Conservation (phyloP, 805 yeast genomes). For the Yamadazyma insecticola region DNA sequence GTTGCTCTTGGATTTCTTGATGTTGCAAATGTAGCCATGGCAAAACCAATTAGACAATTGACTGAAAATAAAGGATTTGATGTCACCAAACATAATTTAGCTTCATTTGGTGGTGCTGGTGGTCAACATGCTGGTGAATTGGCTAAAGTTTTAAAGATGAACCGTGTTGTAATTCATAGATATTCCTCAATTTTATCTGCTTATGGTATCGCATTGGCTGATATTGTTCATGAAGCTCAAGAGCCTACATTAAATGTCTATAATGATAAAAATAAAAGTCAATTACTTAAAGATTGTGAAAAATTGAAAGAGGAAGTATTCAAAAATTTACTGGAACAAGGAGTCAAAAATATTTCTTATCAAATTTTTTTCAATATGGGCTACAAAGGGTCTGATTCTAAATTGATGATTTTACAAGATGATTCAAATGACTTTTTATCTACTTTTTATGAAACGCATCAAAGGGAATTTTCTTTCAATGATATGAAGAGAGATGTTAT, state of each 20-base stretch:
- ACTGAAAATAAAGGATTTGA: slow-evolving; percentile 82
- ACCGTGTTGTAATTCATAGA: slow-evolving; percentile 66
- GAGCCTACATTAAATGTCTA: slow-evolving; percentile 55
- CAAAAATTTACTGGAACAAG: slow-evolving; percentile 12
- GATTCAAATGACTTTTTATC: slow-evolving; percentile 26
- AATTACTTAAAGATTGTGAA: slow-evolving; percentile 15
- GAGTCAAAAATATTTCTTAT: slow-evolving; percentile 8
- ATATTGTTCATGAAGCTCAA: slow-evolving; percentile 76
- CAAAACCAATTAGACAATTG: slow-evolving; percentile 80
- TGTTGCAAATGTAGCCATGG: slow-evolving; percentile 86
- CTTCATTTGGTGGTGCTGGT: slow-evolving; percentile 91
- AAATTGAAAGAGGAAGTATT: slow-evolving; percentile 9
- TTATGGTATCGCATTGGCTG: slow-evolving; percentile 84
- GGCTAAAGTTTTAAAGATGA: slow-evolving; percentile 66
- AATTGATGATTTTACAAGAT: slow-evolving; percentile 20
- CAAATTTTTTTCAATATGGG: slow-evolving; percentile 16
- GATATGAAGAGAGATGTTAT: slow-evolving; percentile 51
- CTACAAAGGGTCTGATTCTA: slow-evolving; percentile 22
- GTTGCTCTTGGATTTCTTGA: slow-evolving; percentile 78
- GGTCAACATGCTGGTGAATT: slow-evolving; percentile 85
- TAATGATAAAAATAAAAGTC: slow-evolving; percentile 19
- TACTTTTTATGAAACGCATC: slow-evolving; percentile 52
- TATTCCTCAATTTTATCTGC: slow-evolving; percentile 84
- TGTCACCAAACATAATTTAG: slow-evolving; percentile 62
- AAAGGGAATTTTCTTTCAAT: slow-evolving; percentile 68